Conservation (phyloP, 768 basidiomycete genomes). For the Favolaschia claudopus region DNA sequence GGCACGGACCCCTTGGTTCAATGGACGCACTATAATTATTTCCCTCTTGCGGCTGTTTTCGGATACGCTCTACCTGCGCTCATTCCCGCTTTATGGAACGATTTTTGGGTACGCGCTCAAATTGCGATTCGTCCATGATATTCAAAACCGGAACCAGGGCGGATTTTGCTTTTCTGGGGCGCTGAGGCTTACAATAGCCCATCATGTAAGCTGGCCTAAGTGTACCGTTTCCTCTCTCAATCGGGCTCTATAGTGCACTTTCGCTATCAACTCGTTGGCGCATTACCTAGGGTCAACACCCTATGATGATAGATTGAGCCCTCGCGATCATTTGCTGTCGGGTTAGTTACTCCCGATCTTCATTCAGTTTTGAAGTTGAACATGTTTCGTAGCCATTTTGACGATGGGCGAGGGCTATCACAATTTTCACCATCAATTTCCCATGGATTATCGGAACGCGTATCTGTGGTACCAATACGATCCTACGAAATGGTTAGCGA, state of each 20-base stretch:
- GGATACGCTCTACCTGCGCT: slow-evolving; percentile 74
- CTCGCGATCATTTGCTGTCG: slow-evolving; percentile 81
- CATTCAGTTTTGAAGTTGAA: no score
- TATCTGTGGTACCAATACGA: slow-evolving; percentile 77
- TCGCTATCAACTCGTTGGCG: slow-evolving; percentile 89
- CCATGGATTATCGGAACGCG: slow-evolving; percentile 86
- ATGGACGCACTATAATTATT: slow-evolving; percentile 82
- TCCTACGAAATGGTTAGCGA: slow-evolving; percentile 63
- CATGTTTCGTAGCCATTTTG: slow-evolving; percentile 57
- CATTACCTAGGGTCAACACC: slow-evolving; percentile 85
- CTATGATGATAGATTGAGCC: slow-evolving; percentile 82
- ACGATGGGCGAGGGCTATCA: slow-evolving; percentile 92
- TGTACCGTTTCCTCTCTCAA: slow-evolving; percentile 9
- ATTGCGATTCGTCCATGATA: not conserved
- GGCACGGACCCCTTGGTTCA: slow-evolving; percentile 71
- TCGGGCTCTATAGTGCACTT: slow-evolving; percentile 66
- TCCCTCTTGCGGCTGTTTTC: slow-evolving; percentile 66
- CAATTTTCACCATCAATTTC: slow-evolving; percentile 92
- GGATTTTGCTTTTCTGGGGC: slow-evolving; percentile 82
- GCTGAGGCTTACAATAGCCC: slow-evolving; percentile 74
- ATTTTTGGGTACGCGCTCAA: slow-evolving; percentile 38
- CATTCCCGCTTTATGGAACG: slow-evolving; percentile 78
- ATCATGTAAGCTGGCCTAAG: slow-evolving; percentile 66
- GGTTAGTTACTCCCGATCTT: no score
- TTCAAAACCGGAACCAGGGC: slow-evolving; percentile 56